Evolutionary conservation across 2,329 filamentous ascomycete genomes (phyloP).

Genomic region (Ophiostoma sp.): DNA sequence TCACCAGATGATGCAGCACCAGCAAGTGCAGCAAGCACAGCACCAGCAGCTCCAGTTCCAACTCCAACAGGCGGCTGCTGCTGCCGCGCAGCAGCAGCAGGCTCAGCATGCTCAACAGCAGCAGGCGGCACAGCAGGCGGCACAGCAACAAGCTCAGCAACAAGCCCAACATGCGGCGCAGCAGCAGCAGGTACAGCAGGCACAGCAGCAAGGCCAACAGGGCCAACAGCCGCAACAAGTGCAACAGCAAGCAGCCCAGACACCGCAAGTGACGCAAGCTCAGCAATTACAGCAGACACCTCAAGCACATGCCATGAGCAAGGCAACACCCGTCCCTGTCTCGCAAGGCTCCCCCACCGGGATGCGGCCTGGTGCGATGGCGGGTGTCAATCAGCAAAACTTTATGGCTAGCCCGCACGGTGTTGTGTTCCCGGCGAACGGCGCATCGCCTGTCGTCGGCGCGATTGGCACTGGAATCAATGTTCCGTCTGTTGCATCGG

Average conservation of each 20-base stretch:
- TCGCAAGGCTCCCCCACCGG: conserved; percentile 34
- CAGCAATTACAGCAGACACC: conserved; percentile 15
- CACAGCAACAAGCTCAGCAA: conserved; percentile 51
- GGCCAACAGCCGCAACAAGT: conserved; percentile 29
- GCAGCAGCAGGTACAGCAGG: conserved; percentile 31
- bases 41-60: conserved; percentile 30
- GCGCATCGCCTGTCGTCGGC: conserved; percentile 39
- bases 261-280: conserved; percentile 26
- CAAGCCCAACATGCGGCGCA: conserved; percentile 30
- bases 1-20: conserved; percentile 32
- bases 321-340: conserved; percentile 25
- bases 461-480: conserved; percentile 44
- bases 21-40: conserved; percentile 46
- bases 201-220: conserved; percentile 37
- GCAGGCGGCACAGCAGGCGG: conserved; percentile 42
- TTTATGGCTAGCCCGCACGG: conserved; percentile 50
- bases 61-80: conserved; percentile 28
- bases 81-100: conserved; percentile 31
- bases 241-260: conserved; percentile 33
- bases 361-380: conserved; percentile 37
- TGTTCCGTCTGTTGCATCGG: conserved; percentile 40
- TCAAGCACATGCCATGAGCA: conserved; percentile 25
- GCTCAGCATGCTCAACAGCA: conserved; percentile 29
- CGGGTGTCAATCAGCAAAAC: conserved; percentile 47
- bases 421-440: conserved; percentile 46